phyloP scores from a whole-genome alignment of 805 yeast genomes.

The Blastobotrys chiropterorum region DNA sequence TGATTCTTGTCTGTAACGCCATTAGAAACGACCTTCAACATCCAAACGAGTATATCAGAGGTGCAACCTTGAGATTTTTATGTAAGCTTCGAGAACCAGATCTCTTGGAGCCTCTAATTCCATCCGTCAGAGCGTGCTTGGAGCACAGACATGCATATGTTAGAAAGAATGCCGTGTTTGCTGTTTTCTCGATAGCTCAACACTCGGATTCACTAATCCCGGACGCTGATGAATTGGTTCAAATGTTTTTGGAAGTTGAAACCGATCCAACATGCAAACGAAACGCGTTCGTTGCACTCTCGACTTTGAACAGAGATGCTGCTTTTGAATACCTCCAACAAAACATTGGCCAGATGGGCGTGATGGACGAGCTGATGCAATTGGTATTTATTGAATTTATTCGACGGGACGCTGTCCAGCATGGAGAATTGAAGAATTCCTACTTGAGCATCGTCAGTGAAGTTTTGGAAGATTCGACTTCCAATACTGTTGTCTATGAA shows the following conservation, averaged over 20 bases:
- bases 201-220: slow-evolving; percentile 86
- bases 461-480: slow-evolving; percentile 54
- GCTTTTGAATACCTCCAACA: slow-evolving; percentile 80
- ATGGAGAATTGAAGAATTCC: slow-evolving; percentile 59
- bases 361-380: slow-evolving; percentile 78
- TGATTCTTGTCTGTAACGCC: slow-evolving; percentile 97
- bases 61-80: slow-evolving; percentile 87
- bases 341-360: slow-evolving; percentile 50
- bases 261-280: slow-evolving; percentile 91
- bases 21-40: slow-evolving; percentile 96
- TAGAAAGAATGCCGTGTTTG: slow-evolving; percentile 93
- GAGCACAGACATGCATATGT: slow-evolving; percentile 98
- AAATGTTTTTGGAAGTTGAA: slow-evolving; percentile 69
- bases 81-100: slow-evolving; percentile 90
- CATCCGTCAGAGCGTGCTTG: slow-evolving; percentile 82
- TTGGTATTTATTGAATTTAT: slow-evolving; percentile 88
- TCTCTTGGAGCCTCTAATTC: slow-evolving; percentile 89
- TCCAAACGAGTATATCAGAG: slow-evolving; percentile 95
- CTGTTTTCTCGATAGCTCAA: slow-evolving; percentile 73
- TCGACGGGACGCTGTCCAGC: slow-evolving; percentile 64
- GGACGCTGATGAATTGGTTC: slow-evolving; percentile 85
- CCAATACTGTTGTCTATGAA: slow-evolving; percentile 77
- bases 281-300: slow-evolving; percentile 86
- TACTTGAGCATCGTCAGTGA: slow-evolving; percentile 70
- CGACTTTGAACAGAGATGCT: slow-evolving; percentile 75